Base-by-base conservation (phyloP, 176 grass and related monocot genomes). In the Rhynchospora breviuscula region DNA sequence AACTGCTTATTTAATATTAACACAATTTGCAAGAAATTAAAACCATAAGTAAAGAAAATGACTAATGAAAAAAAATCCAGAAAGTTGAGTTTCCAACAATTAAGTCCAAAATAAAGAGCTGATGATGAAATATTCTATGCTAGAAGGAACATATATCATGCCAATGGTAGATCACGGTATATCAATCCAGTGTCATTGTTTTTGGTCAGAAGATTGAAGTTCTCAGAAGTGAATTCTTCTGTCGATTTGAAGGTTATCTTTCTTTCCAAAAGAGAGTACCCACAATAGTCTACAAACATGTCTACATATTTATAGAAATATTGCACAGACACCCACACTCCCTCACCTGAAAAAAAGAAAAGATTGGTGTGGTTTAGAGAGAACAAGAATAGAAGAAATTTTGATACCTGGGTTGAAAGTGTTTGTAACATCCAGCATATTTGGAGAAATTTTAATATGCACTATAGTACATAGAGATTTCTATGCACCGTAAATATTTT, bases 151-250 rank as follows among this genome's bases (percentile, higher is more conserved):
- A 70, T 19, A 19, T 13, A 71, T 44, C 67, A 71, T 21, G 67
- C 40, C 67, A 71, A 47, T 71, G 33, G 67, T 56, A 11, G 3
- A 78, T 21, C 15, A 60, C 2, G 26, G 52, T 66, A 79, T n/a
- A 78, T n/a, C 19, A 84, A n/a, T 35, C 88, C 88, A 23, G 84
- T 86, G 10, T 86, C 79, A 47, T 81, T 85, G 60, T 85, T 86
- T 65, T 21, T 81, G 2, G 68, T 89, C n/a, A 89, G 60, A 66
- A 89, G 56, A 80, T 63, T 70, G 79, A 89, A 89, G 31, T 62
- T 81, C 63, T 66, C 74, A 59, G 75, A 22, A 57, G 23, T 54
- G 22, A 74, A 77, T 48, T 13, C 45, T 25, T 85, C 44, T 58
- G 76, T 40, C 8, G 83, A 45, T 8, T 71, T 44, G 13, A 85